phyloP scores from a whole-genome alignment of 2,329 filamentous ascomycete genomes.

The Cladophialophora psammophila region DNA sequence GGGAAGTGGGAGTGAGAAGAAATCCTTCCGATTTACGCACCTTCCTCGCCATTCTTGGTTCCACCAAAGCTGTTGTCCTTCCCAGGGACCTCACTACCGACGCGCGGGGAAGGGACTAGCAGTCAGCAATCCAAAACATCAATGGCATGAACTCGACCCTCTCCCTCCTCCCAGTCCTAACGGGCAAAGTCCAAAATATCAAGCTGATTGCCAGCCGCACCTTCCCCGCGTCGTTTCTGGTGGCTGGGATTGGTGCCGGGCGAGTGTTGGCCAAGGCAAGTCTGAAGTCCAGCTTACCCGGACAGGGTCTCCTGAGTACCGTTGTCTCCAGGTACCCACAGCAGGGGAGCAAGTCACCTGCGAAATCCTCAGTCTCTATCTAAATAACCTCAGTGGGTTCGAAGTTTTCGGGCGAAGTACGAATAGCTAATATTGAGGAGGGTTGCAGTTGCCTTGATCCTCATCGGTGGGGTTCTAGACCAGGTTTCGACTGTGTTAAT shows the following conservation, averaged over 20 bases:
- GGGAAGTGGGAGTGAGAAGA: not conserved
- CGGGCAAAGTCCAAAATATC: slow-evolving; percentile 12
- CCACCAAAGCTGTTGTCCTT: not conserved
- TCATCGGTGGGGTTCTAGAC: slow-evolving; percentile 10
- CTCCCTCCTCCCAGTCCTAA: slow-evolving; percentile 10
- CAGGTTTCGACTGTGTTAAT: slow-evolving; percentile 16
- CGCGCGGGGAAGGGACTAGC: slow-evolving; percentile 1
- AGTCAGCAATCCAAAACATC: slow-evolving; percentile 11
- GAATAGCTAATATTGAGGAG: slow-evolving; percentile 12
- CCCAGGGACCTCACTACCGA: not conserved
- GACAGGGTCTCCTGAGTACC: slow-evolving; percentile 11
- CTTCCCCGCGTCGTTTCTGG: slow-evolving; percentile 9
- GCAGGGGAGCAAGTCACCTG: slow-evolving; percentile 4
- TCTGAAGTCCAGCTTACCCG: slow-evolving; percentile 12
- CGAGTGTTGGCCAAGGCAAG: slow-evolving; percentile 18
- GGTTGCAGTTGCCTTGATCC: slow-evolving; percentile 13
- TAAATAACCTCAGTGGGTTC: slow-evolving; percentile 15
- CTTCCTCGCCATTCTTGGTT: not conserved
- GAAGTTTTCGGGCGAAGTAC: slow-evolving; percentile 16
- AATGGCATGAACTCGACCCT: slow-evolving; percentile 16
- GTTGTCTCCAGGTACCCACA: slow-evolving; percentile 19
- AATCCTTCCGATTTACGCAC: not conserved
- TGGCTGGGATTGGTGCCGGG: slow-evolving; percentile 5
- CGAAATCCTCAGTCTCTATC: slow-evolving; percentile 14
- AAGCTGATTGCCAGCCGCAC: slow-evolving; percentile 6